Base-by-base conservation (phyloP, 257 asterid species). In the Ophiorrhiza pumila region DNA sequence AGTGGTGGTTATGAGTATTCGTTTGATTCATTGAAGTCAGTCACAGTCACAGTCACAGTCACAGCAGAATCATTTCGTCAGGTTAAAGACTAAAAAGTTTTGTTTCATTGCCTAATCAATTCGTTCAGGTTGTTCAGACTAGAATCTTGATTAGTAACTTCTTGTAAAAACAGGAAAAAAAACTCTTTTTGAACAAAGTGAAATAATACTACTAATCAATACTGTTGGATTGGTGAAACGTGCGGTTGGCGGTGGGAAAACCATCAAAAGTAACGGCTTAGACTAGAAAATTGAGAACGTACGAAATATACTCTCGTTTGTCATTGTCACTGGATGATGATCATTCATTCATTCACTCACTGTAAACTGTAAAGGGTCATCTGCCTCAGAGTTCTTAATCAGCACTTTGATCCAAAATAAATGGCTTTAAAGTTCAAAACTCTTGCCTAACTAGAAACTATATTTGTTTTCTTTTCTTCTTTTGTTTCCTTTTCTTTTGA, bases 21-120 rank as follows among this genome's bases (percentile, higher is more conserved):
- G 7, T 10, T 69, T 13, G 8, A 69, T 57, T 59, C 15, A 56
- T 18, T 14, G 4, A n/a, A n/a, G n/a, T n/a, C n/a, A n/a, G n/a
- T n/a, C n/a, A n/a, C n/a, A n/a, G n/a, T n/a, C n/a, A n/a, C n/a
- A n/a, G n/a, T n/a, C 14, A 31, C 56, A 57, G 37, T 71, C 31
- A 57, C 11, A 25, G 15, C 42, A 39, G 57, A 27, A n/a, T n/a
- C n/a, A 63, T 41, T 27, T 57, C 75, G 75, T 71, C 27, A 31
- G 32, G 66, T 15, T 57, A 41, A 41, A 56, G 75, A n/a, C n/a
- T n/a, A n/a, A n/a, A n/a, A n/a, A n/a, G n/a, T n/a, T n/a, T n/a
- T n/a, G n/a, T n/a, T n/a, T n/a, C n/a, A n/a, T n/a, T n/a, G n/a
- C n/a, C n/a, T n/a, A n/a, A n/a, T n/a, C n/a, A n/a, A n/a, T n/a